Base-by-base conservation (phyloP, 2,329 filamentous ascomycete genomes). In the Diaporthe aspalathi region DNA sequence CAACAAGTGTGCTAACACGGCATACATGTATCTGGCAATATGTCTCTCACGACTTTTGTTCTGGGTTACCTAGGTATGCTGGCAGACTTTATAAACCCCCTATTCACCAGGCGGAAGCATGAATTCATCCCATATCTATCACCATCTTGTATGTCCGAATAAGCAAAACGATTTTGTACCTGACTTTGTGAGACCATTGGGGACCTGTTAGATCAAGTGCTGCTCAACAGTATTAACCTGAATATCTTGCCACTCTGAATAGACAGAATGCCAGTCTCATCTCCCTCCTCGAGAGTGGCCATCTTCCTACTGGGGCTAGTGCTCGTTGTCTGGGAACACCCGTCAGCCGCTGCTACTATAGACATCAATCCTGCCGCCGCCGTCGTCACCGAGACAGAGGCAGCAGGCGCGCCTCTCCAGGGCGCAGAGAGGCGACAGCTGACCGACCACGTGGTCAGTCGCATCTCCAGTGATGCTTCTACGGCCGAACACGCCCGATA, bases 361-460 rank as follows among this genome's bases (percentile, higher is more conserved):
- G 17, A 60, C 24, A 60, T 45, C 27, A 14, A n/a, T 14, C 35
- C 56, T 29, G 56, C 56, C 9, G 38, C 43, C 24, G 17, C 38
- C 22, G 2, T 60, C 6, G 6, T 67, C 7, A 20, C 38, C 11
- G 53, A 17, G 27, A 60, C 22, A 6, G 38, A 60, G 38, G 38
- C 24, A 60, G 56, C 56, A 27, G 56, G 56, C 56, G 56, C 56
- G 22, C 56, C 56, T 17, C 56, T 60, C 22, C 56, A 45, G 38
- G 17, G 29, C 3, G 52, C 32, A 54, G 52, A 68, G 24, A 50
- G 50, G 29, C 20, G 27, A 4, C 65, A 67, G 53, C 45, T 70
- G 24, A 70, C 68, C 6, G 56, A 70, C 22, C 32, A 60, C 5
- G 68, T 65, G 35, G 22, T 60, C 5, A 43, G 27, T 45, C 56